phyloP scores from a whole-genome alignment of 176 grass and related monocot species.

The Zoysia japonica region DNA sequence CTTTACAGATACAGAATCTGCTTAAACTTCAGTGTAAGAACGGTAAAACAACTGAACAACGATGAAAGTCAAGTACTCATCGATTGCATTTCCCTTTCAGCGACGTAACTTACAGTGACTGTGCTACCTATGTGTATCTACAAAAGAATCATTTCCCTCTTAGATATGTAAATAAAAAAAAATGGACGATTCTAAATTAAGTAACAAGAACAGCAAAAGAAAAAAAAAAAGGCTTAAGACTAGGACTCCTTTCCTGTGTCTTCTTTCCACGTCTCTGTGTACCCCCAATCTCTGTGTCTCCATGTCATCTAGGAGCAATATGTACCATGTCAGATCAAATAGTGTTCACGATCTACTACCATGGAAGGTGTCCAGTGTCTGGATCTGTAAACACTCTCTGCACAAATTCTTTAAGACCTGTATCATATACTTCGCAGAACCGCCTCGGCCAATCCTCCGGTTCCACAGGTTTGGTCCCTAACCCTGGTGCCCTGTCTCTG shows the following conservation, averaged over 20 bases:
- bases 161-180: constrained; percentile 57
- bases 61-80: constrained; percentile 21
- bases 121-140: constrained; percentile 65
- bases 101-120: constrained; percentile 45
- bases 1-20: neutral
- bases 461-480: constrained; percentile 89
- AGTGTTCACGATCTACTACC: constrained; percentile 58
- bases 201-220: neutral
- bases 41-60: neutral
- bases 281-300: constrained; percentile 4
- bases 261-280: constrained; percentile 33
- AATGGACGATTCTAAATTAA: constrained; percentile 34
- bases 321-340: constrained; percentile 37
- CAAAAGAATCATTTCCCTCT: constrained; percentile 85
- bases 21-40: constrained; percentile 3
- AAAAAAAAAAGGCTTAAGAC: constrained; percentile 16
- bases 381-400: constrained; percentile 46
- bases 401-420: constrained; percentile 78
- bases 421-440: constrained; percentile 95
- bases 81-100: constrained; percentile 45
- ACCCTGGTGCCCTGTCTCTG: constrained; percentile 84
- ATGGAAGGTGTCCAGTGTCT: constrained; percentile 70
- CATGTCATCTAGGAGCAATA: neutral
- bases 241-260: constrained; percentile 33
- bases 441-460: constrained; percentile 75